Evolutionary conservation across 495 filamentous ascomycete genomes (phyloP), one percentile per base, ranked within the genome.

Genomic region (Penicillium manginii): DNA sequence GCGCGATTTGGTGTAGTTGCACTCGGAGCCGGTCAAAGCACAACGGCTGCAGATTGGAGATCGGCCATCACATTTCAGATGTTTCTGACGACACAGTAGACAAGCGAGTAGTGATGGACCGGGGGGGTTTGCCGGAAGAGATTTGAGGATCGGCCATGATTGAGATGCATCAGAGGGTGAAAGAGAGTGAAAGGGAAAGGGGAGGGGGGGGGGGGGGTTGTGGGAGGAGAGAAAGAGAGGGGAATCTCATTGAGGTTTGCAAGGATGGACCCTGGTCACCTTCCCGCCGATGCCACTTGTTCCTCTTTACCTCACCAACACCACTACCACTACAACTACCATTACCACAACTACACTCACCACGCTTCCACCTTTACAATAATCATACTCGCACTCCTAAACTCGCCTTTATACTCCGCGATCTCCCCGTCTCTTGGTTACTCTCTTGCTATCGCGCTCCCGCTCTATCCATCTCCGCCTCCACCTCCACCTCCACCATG

Each of bases 41-140:
- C 78, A 80, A 26, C 78, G 78, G n/a, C 73, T 65, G 62, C 78
- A 80, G 46, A 73, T 42, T 17, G 78, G 78, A 4, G 69, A 77
- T 21, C 63, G 62, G 5, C 76, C 75, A 65, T 80, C 78, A 47
- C 78, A 80, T 62, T 79, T 80, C 55, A 88, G 83, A 62, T 88
- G 86, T 58, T 85, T 81, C 56, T 80, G 75, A 49, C 86, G 84
- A 61, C 85, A 86, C 39, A 71, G 69, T 31, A 86, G 74, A 66
- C 83, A 86, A 29, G 83, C 82, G 55, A 86, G 62, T 12, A 79
- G 73, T 33, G 76, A 79, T 4, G 76, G 78, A 21, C 73, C 69
- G 6, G 68, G 55, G 58, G 23, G n/a, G 31, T 46, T 50, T 0
- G 14, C 22, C 48, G 5, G 43, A 23, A 35, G 53, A 57, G 22